These are phyloP conservation scores for Lentinula boryana DNA, from an alignment of 768 basidiomycete species.

Conservation along the genomic window DNA sequence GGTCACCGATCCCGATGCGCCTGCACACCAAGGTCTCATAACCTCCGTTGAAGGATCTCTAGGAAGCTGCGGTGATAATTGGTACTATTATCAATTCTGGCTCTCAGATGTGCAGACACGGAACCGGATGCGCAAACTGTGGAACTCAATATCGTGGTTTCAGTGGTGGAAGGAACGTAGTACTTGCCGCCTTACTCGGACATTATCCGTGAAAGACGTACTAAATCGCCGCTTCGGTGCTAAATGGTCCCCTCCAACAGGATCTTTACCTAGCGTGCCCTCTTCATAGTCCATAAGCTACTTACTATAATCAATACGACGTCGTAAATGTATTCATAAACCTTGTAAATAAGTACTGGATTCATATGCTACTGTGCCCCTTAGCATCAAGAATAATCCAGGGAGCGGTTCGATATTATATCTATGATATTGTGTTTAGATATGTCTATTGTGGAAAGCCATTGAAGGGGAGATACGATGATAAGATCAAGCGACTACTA, in stretches of 20 bases:
- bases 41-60: constrained; percentile 18
- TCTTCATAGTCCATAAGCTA: neutral
- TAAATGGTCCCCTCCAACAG: constrained; percentile 12
- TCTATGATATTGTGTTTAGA: no score
- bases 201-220: constrained; percentile 17
- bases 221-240: constrained; percentile 18
- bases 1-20: constrained; percentile 20
- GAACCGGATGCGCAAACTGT: constrained; percentile 12
- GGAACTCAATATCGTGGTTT: constrained; percentile 17
- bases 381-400: no score
- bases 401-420: no score
- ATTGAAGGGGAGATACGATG: no score
- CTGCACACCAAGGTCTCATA: constrained; percentile 15
- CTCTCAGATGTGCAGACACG: constrained; percentile 24
- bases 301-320: no score
- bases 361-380: no score
- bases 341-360: no score
- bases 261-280: neutral
- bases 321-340: no score
- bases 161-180: constrained; percentile 23
- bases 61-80: constrained; percentile 35
- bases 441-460: no score
- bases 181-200: constrained; percentile 20
- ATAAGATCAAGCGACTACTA: no score
- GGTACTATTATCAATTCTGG: constrained; percentile 50